phyloP scores from a whole-genome alignment of 2,329 filamentous ascomycete species.

The Stagonosporopsis cucurbitacearum region DNA sequence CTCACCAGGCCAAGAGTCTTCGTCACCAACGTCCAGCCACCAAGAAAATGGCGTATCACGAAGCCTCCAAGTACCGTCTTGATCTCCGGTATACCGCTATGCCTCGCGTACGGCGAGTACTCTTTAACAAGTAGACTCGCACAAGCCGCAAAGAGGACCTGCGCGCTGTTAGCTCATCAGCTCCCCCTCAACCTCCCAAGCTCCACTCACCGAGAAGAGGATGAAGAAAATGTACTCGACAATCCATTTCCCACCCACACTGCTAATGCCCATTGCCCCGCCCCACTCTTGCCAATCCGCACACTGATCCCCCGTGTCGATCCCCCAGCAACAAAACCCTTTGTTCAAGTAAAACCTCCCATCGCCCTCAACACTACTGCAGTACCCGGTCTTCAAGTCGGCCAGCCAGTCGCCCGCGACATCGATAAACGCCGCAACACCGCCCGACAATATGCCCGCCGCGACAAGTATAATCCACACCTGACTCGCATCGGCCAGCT shows the following conservation, averaged over 20 bases:
- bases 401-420: constrained; percentile 91
- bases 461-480: constrained; percentile 89
- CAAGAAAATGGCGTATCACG: constrained; percentile 86
- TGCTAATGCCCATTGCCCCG: constrained; percentile 70
- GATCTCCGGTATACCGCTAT: constrained; percentile 96
- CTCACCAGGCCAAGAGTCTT: constrained; percentile 87
- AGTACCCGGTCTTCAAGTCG: constrained; percentile 90
- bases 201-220: constrained; percentile 74
- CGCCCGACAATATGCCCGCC: constrained; percentile 82
- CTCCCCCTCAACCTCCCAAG: background rate
- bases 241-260: constrained; percentile 74
- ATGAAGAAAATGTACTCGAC: constrained; percentile 89
- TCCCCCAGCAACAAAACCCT: constrained; percentile 91
- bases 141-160: constrained; percentile 78
- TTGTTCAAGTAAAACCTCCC: constrained; percentile 91
- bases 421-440: constrained; percentile 87
- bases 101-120: constrained; percentile 87
- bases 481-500: constrained; percentile 83
- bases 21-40: constrained; percentile 84
- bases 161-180: constrained; percentile 28
- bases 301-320: constrained; percentile 77
- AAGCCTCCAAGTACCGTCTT: constrained; percentile 96
- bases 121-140: constrained; percentile 81
- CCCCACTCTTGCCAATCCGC: constrained; percentile 89
- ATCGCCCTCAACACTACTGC: constrained; percentile 75